Base-by-base conservation (phyloP, 108 stramenopile genomes). In the Mayamaea pseudoterrestris region DNA sequence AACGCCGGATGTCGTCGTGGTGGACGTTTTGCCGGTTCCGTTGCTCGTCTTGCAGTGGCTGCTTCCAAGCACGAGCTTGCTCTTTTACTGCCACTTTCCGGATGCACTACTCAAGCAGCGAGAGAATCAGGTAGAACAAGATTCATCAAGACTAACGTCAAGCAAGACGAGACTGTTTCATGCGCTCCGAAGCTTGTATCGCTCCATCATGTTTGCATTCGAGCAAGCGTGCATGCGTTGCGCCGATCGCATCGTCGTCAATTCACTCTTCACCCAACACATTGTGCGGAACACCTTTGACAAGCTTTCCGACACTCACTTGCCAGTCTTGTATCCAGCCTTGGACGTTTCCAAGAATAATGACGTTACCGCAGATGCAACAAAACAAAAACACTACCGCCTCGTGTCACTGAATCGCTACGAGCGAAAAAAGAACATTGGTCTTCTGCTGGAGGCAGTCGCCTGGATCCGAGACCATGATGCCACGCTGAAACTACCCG, bases 61-160 rank as follows among this genome's bases (percentile, higher is more conserved):
- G 32, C 44, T 72, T 57, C 58, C 64, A 1, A 50, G 46, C 20
- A 65, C 72, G 7, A 65, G 75, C 0, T 79, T 93, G 1, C 48
- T 97, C 17, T 99, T 93, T 61, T 99, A 99, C 61, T 99, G 98
- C 66, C 98, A 99, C 67, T 99, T 97, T 60, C 98, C 98, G 0
- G 98, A 99, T 57, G 90, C 96, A 60, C 71, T 97, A 21, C 69
- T 98, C 31, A 78, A 85, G 42, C 55, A 65, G 45, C 69, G 63
- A 69, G 29, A 34, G n/a, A 34, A 11, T 12, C 32, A 34, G 32
- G 12, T 34, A 34, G 9, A 34, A 34, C 32, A 34, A 34, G 12
- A 34, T 34, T 34, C 32, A 34, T 34, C 32, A 12, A 34, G 12
- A 34, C 32, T 11, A 11, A 34, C 32, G 12, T 34, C 32, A 34